Percentiles rank a stretch among this genome's conserved stretches.
Conservation (phyloP, 768 basidiomycete species). For the Crepidotus variabilis region DNA sequence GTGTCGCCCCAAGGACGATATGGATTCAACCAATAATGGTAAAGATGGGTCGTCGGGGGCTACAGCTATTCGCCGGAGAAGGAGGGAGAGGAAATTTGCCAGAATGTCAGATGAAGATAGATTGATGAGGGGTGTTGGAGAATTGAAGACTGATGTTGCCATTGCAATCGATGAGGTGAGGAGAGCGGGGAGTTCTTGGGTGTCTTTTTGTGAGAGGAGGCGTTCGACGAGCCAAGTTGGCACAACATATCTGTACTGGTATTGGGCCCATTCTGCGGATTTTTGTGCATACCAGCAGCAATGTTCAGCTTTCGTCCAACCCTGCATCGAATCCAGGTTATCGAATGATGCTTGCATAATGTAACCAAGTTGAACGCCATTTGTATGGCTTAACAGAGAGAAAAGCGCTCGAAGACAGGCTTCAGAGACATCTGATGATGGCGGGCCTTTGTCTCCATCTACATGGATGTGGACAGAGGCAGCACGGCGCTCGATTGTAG, state of each 20-base stretch:
- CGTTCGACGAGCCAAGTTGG: conserved; percentile 82
- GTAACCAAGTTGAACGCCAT: conserved; percentile 67
- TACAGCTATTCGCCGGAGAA: conserved; percentile 65
- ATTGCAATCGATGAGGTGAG: conserved; percentile 69
- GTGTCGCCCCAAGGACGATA: conserved; percentile 82
- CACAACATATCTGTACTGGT: conserved; percentile 90
- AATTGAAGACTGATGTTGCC: conserved; percentile 81
- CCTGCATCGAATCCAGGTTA: conserved; percentile 53
- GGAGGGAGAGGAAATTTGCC: conserved; percentile 68
- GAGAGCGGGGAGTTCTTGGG: conserved; percentile 38
- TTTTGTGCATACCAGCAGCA: conserved; percentile 82
- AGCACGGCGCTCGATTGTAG: conserved; percentile 76
- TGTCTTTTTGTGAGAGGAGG: conserved; percentile 61
- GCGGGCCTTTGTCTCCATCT: conserved; percentile 85
- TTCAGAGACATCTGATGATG: conserved; percentile 65
- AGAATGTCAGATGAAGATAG: conserved; percentile 88
- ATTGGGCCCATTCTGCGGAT: conserved; percentile 83
- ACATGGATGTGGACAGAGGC: conserved; percentile 87
- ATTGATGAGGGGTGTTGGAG: conserved; percentile 80
- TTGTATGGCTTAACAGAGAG: conserved; percentile 70
- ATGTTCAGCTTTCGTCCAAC: conserved; percentile 67
- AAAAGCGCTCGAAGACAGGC: conserved; percentile 71
- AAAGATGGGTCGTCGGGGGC: conserved; percentile 64
- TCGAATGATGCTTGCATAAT: conserved; percentile 73
- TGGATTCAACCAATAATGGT: conserved; percentile 65